phyloP scores from a whole-genome alignment of 83 land plant species.

The Thuja plicata region DNA sequence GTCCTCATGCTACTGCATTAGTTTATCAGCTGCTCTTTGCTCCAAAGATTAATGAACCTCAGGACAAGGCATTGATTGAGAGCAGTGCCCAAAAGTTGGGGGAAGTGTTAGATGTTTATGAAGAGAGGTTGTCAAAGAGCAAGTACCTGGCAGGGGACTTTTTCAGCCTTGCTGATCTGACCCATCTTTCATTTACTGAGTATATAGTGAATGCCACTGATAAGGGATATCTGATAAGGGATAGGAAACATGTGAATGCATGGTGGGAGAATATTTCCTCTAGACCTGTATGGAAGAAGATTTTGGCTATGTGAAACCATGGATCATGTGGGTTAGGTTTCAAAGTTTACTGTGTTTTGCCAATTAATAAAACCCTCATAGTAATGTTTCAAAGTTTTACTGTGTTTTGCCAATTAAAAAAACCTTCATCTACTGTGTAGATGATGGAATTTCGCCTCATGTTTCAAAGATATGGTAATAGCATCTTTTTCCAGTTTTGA shows the following conservation, averaged over 20 bases:
- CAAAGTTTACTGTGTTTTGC: no score
- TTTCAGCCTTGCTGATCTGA: constrained; percentile 70
- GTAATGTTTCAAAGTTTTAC: no score
- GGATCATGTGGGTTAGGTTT: no score
- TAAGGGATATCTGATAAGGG: constrained; percentile 15
- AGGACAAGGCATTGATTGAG: constrained; percentile 41
- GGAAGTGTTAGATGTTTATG: constrained; percentile 76
- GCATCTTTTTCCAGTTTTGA: no score
- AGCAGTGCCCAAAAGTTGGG: constrained; percentile 48
- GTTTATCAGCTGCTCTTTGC: constrained; percentile 23
- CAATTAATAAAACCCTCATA: no score
- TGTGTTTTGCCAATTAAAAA: no score
- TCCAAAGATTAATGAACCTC: constrained; percentile 19
- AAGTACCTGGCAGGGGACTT: constrained; percentile 75
- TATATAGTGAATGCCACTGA: constrained; percentile 40
- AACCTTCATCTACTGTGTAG: no score
- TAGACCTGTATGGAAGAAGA: no score
- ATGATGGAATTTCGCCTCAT: no score
- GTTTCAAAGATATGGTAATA: no score
- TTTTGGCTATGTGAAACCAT: no score
- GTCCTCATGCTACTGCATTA: no score
- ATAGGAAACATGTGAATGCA: constrained; percentile 37
- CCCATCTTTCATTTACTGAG: constrained; percentile 41
- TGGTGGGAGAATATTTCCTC: constrained; percentile 42
- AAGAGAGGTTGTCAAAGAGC: constrained; percentile 41